A percentile compares a stretch with the other conserved stretches of the same genome.
Conservation (phyloP, 352 stramenopile species). For the Peronosclerospora sorghi region DNA sequence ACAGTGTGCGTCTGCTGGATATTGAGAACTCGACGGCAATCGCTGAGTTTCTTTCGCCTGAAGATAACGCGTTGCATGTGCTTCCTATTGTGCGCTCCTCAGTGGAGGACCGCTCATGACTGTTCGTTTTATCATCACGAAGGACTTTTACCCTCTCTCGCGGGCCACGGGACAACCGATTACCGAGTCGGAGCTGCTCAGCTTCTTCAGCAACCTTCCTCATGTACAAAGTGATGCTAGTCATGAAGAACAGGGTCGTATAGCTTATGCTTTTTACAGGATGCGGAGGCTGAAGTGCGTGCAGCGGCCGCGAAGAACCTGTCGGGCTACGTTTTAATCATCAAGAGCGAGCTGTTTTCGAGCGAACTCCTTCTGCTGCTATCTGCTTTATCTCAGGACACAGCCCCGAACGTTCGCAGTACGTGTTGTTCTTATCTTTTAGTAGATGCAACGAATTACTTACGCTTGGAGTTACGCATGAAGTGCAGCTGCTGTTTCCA, state of each 20-base stretch:
- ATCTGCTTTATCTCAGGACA: conserved; percentile 86
- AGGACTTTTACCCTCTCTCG: conserved; percentile 85
- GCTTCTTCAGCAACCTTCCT: conserved; percentile 86
- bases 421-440: conserved; percentile 10
- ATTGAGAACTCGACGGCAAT: conserved; percentile 83
- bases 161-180: conserved; percentile 69
- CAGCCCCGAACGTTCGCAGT: conserved; percentile 81
- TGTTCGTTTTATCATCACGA: conserved; percentile 90
- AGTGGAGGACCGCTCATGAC: conserved; percentile 84
- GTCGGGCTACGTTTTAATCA: conserved; percentile 86
- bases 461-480: too few species aligned
- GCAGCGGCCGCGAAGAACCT: conserved; percentile 88
- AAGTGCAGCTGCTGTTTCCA: conserved; percentile 64
- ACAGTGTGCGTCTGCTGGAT: conserved; percentile 88
- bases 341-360: conserved; percentile 85
- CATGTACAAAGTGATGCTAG: conserved; percentile 31
- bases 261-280: conserved; percentile 18
- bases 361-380: conserved; percentile 86
- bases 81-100: conserved; percentile 66
- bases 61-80: conserved; percentile 69
- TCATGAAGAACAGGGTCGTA: neutral
- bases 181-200: conserved; percentile 81
- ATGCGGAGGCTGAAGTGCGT: conserved; percentile 90
- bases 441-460: neutral
- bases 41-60: conserved; percentile 50